These are phyloP conservation scores for Myriosclerotinia scirpicola DNA, from an alignment of 2,329 filamentous ascomycete genomes.

Conservation along the genomic window DNA sequence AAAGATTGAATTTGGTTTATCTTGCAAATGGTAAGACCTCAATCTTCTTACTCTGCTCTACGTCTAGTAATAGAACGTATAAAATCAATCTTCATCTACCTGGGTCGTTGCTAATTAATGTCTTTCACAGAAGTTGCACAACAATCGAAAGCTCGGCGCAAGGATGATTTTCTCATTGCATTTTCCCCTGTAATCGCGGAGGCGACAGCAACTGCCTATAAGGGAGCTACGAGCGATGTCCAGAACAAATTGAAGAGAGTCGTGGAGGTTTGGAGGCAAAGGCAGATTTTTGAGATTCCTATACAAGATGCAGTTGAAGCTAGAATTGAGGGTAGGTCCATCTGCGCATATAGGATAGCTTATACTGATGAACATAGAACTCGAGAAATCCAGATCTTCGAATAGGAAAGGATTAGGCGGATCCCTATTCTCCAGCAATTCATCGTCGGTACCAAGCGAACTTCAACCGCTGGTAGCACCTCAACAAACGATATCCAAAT, in stretches of 20 bases:
- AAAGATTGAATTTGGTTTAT: conserved; percentile 88
- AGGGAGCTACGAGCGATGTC: conserved; percentile 79
- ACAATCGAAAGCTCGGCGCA: conserved; percentile 89
- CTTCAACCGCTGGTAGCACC: conserved; percentile 72
- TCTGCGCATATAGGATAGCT: not conserved
- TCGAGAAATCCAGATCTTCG: conserved; percentile 59
- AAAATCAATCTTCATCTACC: conserved; percentile 24
- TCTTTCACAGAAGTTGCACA: conserved; percentile 77
- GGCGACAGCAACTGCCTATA: conserved; percentile 87
- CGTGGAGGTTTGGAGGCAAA: conserved; percentile 89
- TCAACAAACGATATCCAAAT: conserved; percentile 73
- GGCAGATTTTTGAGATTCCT: conserved; percentile 76
- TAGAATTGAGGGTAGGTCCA: conserved; percentile 68
- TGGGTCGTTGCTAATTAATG: conserved; percentile 29
- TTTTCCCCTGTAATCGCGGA: conserved; percentile 92
- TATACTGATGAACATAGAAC: conserved; percentile 47
- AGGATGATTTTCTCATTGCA: conserved; percentile 87
- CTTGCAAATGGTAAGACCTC: conserved; percentile 80
- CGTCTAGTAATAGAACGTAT: conserved; percentile 31
- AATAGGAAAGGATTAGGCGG: conserved; percentile 56
- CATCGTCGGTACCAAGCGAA: conserved; percentile 68
- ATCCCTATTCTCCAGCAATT: conserved; percentile 66
- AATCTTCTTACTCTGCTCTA: conserved; percentile 1
- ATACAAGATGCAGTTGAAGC: conserved; percentile 81
- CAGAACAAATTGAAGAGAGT: conserved; percentile 86